Percentiles rank a stretch among this genome's conserved stretches.
Conservation (phyloP, 805 yeast genomes). For the Saccharomycopsis vini region DNA sequence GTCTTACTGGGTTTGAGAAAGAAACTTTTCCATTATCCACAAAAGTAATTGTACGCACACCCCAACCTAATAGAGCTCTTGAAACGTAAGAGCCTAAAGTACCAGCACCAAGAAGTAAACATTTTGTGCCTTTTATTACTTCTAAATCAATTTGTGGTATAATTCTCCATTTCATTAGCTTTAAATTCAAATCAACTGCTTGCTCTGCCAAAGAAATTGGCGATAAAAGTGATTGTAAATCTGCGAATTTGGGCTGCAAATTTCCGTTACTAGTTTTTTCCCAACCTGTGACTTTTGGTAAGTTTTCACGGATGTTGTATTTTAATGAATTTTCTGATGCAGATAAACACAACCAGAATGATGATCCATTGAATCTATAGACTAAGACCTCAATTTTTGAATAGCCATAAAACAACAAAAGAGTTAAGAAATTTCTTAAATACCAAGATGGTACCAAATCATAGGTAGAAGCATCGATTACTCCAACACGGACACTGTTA, state of each 20-base stretch:
- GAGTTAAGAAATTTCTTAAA: slow-evolving; percentile 49
- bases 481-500: slow-evolving; percentile 25
- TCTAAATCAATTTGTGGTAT: slow-evolving; percentile 76
- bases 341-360: slow-evolving; percentile 25
- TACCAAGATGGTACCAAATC: slow-evolving; percentile 40
- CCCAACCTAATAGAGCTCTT: slow-evolving; percentile 88
- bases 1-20: slow-evolving; percentile 92
- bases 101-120: slow-evolving; percentile 88
- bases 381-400: slow-evolving; percentile 33
- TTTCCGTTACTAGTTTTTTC: slow-evolving; percentile 69
- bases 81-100: slow-evolving; percentile 91
- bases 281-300: slow-evolving; percentile 71
- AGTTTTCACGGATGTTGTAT: slow-evolving; percentile 12
- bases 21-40: slow-evolving; percentile 88
- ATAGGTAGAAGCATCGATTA: slow-evolving; percentile 32
- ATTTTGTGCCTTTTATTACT: slow-evolving; percentile 46
- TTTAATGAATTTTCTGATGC: slow-evolving; percentile 5
- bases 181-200: slow-evolving; percentile 83
- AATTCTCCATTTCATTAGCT: slow-evolving; percentile 94
- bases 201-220: slow-evolving; percentile 81
- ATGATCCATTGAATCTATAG: slow-evolving; percentile 28
- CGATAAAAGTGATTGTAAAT: slow-evolving; percentile 70
- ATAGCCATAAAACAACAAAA: slow-evolving; percentile 28
- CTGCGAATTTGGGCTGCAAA: slow-evolving; percentile 75
- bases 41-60: slow-evolving; percentile 74